phyloP scores from a whole-genome alignment of 2,329 filamentous ascomycete species.

The Colletotrichum sp. region DNA sequence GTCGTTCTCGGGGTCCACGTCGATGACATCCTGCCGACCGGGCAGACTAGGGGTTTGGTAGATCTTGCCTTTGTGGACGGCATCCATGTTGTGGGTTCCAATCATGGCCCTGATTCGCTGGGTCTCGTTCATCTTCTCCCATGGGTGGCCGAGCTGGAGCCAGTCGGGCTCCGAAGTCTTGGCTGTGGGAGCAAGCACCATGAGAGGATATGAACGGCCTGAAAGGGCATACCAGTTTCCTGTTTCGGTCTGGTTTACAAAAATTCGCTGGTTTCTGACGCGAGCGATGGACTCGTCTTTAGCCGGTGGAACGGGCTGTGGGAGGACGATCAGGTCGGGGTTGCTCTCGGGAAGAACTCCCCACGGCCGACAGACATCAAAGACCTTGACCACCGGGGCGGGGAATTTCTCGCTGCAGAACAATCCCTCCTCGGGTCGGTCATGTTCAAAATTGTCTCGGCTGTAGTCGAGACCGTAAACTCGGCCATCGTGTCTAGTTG shows the following conservation, averaged over 20 bases:
- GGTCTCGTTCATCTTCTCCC: conserved; percentile 43
- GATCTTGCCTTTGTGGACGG: conserved; percentile 31
- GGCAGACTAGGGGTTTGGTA: conserved; percentile 43
- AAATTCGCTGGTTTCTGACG: conserved; percentile 70
- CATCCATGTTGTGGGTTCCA: conserved; percentile 72
- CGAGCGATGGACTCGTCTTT: conserved; percentile 54
- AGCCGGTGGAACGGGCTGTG: conserved; percentile 76
- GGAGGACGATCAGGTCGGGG: conserved; percentile 80
- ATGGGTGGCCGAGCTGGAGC: conserved; percentile 47
- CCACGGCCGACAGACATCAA: conserved; percentile 81
- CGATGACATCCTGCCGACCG: conserved; percentile 29
- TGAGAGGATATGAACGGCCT: conserved; percentile 82
- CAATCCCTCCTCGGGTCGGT: conserved; percentile 40
- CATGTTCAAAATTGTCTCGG: conserved; percentile 56
- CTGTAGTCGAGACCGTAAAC: conserved; percentile 79
- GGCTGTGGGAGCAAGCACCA: conserved; percentile 68
- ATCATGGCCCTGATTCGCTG: conserved; percentile 68
- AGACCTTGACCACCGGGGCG: conserved; percentile 80
- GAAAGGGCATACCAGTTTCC: conserved; percentile 96
- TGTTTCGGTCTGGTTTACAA: conserved; percentile 84
- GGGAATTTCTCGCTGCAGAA: conserved; percentile 63
- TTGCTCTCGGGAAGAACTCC: conserved; percentile 68
- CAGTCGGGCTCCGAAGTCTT: conserved; percentile 51
- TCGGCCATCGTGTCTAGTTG: conserved; percentile 83
- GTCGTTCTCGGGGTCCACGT: conserved; percentile 37